These are phyloP conservation scores for Serendipita indica DNA, from an alignment of 768 basidiomycete genomes.

Conservation along the genomic window DNA sequence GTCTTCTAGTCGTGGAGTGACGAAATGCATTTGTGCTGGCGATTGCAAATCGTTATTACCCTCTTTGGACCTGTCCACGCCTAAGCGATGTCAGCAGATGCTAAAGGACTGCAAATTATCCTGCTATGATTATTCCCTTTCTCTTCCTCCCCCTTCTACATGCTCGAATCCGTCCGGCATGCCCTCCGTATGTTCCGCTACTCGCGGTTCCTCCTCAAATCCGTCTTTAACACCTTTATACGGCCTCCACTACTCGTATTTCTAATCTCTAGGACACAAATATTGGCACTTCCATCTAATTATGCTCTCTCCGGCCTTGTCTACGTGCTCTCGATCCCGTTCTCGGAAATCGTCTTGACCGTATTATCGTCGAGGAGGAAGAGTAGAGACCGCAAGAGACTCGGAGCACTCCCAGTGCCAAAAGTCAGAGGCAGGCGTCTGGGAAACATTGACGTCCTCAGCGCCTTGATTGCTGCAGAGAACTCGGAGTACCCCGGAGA, in stretches of 20 bases:
- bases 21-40: no score
- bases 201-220: conserved; percentile 9
- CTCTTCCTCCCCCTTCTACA: no score
- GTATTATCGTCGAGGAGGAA: not conserved
- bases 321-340: conserved; percentile 8
- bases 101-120: no score
- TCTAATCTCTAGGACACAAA: not conserved
- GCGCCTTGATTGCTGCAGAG: conserved; percentile 39
- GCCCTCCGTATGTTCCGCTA: conserved; percentile 2
- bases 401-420: conserved; percentile 35
- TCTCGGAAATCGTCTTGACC: conserved; percentile 1
- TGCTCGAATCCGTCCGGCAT: no score
- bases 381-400: not conserved
- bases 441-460: conserved; percentile 58
- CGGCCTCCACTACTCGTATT: conserved; percentile 7
- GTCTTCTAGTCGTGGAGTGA: no score
- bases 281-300: not conserved
- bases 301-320: not conserved
- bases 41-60: no score
- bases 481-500: conserved; percentile 46
- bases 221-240: conserved; percentile 9
- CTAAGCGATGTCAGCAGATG: no score
- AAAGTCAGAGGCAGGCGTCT: conserved; percentile 56
- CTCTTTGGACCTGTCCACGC: no score
- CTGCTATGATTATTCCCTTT: no score